phyloP scores from a whole-genome alignment of 2,329 filamentous ascomycete genomes.

The Sarocladium brachiariae region DNA sequence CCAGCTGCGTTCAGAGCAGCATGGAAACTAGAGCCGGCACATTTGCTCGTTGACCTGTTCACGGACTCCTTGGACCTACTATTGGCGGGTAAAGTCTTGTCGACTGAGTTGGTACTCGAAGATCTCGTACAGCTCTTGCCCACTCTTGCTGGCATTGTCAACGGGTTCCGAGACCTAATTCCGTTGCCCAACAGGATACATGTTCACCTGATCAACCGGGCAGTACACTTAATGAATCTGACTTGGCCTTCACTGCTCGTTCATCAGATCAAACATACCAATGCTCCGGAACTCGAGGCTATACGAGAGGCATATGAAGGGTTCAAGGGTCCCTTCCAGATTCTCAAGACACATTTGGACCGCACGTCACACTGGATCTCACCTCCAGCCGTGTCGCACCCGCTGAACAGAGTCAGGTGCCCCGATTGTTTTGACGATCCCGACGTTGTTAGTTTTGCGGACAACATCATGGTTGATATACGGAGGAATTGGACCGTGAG shows the following conservation, averaged over 20 bases:
- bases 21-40: not conserved
- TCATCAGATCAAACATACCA: not conserved
- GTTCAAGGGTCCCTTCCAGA: not conserved
- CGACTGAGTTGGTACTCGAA: not conserved
- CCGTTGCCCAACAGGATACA: constrained; percentile 1
- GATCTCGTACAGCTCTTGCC: not conserved
- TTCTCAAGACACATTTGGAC: not conserved
- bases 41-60: not conserved
- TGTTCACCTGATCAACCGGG: constrained; percentile 22
- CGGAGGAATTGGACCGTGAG: constrained; percentile 35
- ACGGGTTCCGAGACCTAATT: not conserved
- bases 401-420: not conserved
- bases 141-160: not conserved
- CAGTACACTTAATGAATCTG: constrained; percentile 21
- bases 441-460: constrained; percentile 32
- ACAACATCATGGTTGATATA: constrained; percentile 38
- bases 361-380: too few relatives aligned
- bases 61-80: not conserved
- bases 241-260: constrained; percentile 21
- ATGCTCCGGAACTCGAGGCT: constrained; percentile 10
- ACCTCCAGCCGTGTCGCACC: too few relatives aligned
- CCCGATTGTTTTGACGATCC: constrained; percentile 15
- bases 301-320: not conserved
- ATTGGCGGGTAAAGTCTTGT: not conserved
- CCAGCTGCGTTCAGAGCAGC: constrained; percentile 41